Evolutionary conservation across 495 filamentous ascomycete species (phyloP), one percentile per base, ranked within the genome.

Genomic region (Stereocaulon alpinum): DNA sequence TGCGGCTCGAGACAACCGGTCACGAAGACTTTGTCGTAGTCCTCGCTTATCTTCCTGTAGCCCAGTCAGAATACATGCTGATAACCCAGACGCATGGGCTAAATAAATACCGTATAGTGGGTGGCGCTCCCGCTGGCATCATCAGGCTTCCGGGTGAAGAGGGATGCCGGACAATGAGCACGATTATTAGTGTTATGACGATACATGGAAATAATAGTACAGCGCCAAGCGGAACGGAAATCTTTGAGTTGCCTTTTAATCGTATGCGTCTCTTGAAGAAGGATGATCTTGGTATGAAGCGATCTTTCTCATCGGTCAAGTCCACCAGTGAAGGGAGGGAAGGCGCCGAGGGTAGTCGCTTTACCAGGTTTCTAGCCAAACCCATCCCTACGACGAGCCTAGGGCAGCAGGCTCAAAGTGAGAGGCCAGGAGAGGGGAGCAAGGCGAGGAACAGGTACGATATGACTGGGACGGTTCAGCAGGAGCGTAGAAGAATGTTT

Each of bases 21-120:
- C 45, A 88, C 88, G 67, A 99, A 99, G 53, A 95, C 90, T 71
- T 93, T 95, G 75, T 99, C 93, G 73, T 96, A 80, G 64, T 91
- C 85, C 74, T 99, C 93, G 73, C 87, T 96, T 64, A 99, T 99
- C 83, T 88, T 94, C 63, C 92, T 97, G 70, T 18, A 14, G 1
- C 22, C 30, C 6, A 15, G 43, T 64, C 34, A 60, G 44, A 18
- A n/a, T 20, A 15, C 34, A 37, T 32, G 56, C 18, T n/a, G 60
- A 52, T 65, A 60, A 51, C 27, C 40, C 48, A 3, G 17, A 11
- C 14, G 40, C 18, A 18, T 48, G 32, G 22, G 9, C 40, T 10
- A 22, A 27, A 43, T 74, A 82, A 24, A 53, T 80, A 96, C 89
- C 91, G 85, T 70, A 98, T 95, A 49, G 87, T 82, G 43, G 94